These are phyloP conservation scores for Alternaria atra DNA, from an alignment of 2,329 filamentous ascomycete genomes.

Conservation along the genomic window DNA sequence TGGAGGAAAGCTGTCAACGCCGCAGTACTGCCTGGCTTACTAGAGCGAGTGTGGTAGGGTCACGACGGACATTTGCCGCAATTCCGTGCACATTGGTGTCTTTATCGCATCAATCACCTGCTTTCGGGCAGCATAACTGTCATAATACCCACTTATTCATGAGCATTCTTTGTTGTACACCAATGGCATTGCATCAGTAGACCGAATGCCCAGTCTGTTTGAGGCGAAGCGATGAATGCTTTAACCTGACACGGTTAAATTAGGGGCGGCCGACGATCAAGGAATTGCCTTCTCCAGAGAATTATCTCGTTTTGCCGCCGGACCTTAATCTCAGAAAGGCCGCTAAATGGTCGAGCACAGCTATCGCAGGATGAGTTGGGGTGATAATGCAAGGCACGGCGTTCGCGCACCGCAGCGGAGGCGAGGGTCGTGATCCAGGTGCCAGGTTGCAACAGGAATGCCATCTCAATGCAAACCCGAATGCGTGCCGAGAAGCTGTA, in stretches of 20 bases:
- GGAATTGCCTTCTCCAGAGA: constrained; percentile 25
- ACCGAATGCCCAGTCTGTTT: constrained; percentile 11
- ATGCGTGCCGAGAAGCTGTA: constrained; percentile 9
- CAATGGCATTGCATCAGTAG: constrained; percentile 20
- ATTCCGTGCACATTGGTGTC: constrained; percentile 23
- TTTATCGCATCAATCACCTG: constrained; percentile 18
- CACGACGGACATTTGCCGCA: constrained; percentile 22
- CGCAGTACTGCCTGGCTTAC: constrained; percentile 37
- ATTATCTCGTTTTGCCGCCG: constrained; percentile 39
- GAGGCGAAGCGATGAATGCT: constrained; percentile 18
- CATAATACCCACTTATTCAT: constrained; percentile 18
- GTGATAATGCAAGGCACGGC: constrained; percentile 39
- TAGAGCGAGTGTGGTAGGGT: constrained; percentile 21
- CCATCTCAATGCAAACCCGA: constrained; percentile 24
- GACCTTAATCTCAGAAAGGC: constrained; percentile 23
- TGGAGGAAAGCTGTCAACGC: constrained; percentile 26
- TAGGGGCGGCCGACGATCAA: constrained; percentile 20
- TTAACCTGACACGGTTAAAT: constrained; percentile 31
- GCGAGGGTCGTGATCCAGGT: constrained; percentile 35
- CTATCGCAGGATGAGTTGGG: constrained; percentile 26
- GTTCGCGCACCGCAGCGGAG: constrained; percentile 40
- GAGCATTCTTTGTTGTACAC: constrained; percentile 13
- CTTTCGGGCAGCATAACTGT: constrained; percentile 17
- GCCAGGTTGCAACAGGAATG: constrained; percentile 26
- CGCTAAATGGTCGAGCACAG: constrained; percentile 33